Conservation (phyloP, 2,329 filamentous ascomycete genomes). For the Cercospora berteroae region DNA sequence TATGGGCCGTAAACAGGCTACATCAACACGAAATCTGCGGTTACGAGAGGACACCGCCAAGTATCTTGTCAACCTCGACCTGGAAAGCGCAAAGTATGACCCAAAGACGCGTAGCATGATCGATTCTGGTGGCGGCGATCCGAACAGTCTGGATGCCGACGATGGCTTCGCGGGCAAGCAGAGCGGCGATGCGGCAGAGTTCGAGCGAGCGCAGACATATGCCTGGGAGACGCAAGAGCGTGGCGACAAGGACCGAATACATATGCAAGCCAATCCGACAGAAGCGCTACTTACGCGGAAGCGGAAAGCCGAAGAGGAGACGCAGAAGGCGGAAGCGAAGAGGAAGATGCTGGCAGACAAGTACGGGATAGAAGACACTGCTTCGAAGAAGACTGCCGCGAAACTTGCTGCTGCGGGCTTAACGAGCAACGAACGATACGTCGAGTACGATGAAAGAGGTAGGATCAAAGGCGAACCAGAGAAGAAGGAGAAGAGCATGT, state of each 20-base stretch:
- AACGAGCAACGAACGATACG: constrained; percentile 77
- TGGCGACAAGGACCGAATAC: constrained; percentile 72
- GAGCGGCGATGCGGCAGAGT: constrained; percentile 88
- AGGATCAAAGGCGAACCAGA: constrained; percentile 83
- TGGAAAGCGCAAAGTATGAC: constrained; percentile 96
- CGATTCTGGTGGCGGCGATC: constrained; percentile 69
- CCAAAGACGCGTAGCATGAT: constrained; percentile 86
- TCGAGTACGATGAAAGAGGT: constrained; percentile 92
- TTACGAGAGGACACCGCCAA: constrained; percentile 96
- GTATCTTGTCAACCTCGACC: constrained; percentile 89
- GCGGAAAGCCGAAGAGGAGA: constrained; percentile 72
- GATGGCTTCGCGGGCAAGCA: constrained; percentile 80
- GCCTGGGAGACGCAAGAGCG: constrained; percentile 95
- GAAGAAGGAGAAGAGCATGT: constrained; percentile 79
- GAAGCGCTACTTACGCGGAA: constrained; percentile 82
- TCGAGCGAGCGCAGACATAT: constrained; percentile 82
- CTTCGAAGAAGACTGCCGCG: constrained; percentile 54
- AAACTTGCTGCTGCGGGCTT: constrained; percentile 62
- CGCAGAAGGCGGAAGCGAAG: constrained; percentile 65
- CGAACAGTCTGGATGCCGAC: constrained; percentile 82
- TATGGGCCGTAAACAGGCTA: constrained; percentile 91
- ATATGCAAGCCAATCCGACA: constrained; percentile 94
- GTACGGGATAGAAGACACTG: constrained; percentile 70
- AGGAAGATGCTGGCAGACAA: constrained; percentile 73
- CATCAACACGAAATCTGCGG: constrained; percentile 83